phyloP scores from a whole-genome alignment of 2,329 filamentous ascomycete genomes.

The Aureobasidium zeae region DNA sequence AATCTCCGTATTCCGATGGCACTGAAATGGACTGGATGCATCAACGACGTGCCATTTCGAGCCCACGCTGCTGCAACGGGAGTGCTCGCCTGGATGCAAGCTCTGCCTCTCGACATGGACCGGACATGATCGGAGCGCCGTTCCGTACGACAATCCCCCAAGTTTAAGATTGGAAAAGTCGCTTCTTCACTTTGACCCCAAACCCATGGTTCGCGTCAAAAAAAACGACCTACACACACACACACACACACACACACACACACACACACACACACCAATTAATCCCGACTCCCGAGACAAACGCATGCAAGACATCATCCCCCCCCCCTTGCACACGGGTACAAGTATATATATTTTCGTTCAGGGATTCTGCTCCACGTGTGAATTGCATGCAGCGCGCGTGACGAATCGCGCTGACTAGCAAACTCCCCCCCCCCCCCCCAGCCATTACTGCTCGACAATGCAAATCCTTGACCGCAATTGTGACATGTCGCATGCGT shows the following conservation, averaged over 20 bases:
- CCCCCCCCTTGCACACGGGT: no score
- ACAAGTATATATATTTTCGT: no score
- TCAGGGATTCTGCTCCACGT: no score
- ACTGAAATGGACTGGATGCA: background rate
- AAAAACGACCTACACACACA: constrained; percentile 1
- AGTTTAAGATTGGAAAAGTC: background rate
- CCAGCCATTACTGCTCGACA: no score
- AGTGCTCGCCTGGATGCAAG: constrained; percentile 9
- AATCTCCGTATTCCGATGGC: background rate
- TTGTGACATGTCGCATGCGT: constrained; percentile 10
- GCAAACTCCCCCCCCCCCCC: no score
- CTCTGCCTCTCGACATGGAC: background rate
- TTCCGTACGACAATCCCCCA: background rate
- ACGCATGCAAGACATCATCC: constrained; percentile 15
- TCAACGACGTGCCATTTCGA: background rate
- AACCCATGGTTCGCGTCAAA: constrained; percentile 5
- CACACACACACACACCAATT: no score
- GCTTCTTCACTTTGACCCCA: background rate
- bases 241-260: no score
- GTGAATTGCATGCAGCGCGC: constrained; percentile 9
- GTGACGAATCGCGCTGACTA: no score
- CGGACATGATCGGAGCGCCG: constrained; percentile 8
- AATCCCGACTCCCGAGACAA: constrained; percentile 9
- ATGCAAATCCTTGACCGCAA: background rate
- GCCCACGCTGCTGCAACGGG: constrained; percentile 6